phyloP scores from a whole-genome alignment of 768 basidiomycete genomes.

The Mrakia gelida region DNA sequence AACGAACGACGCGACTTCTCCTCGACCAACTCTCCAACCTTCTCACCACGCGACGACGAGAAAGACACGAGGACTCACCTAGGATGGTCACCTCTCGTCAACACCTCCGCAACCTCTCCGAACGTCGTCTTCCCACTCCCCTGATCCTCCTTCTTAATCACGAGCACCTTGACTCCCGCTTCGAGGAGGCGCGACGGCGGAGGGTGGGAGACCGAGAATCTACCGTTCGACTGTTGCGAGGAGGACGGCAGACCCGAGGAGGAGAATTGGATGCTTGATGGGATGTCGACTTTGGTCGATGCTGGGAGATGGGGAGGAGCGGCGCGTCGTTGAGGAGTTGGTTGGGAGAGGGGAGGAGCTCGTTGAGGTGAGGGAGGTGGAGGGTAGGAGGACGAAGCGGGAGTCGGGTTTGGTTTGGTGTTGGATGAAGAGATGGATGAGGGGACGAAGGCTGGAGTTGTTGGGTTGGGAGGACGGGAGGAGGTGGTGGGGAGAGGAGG shows the following conservation, averaged over 20 bases:
- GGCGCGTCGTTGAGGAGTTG: constrained; percentile 6
- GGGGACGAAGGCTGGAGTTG: neutral
- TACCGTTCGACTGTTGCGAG: neutral
- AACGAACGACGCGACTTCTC: no score
- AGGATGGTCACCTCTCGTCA: constrained; percentile 31
- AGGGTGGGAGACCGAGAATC: constrained; percentile 3
- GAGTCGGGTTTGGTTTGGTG: neutral
- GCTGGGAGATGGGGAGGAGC: constrained; percentile 14
- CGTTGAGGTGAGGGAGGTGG: no score
- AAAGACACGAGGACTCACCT: neutral
- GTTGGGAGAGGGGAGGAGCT: neutral
- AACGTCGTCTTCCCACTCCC: constrained; percentile 22
- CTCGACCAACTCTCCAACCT: no score
- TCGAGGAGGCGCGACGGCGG: constrained; percentile 19
- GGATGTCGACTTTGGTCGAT: no score
- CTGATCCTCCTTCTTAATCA: constrained; percentile 30
- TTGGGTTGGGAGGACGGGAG: neutral
- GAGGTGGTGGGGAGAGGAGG: neutral
- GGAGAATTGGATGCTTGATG: neutral
- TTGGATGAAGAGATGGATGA: neutral
- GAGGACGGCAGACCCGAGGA: neutral
- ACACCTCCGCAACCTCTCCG: constrained; percentile 20
- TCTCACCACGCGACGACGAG: no score
- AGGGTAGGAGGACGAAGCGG: neutral
- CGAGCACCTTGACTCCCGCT: constrained; percentile 16